phyloP scores from a whole-genome alignment of 768 basidiomycete genomes.

The Pisolithus orientalis region DNA sequence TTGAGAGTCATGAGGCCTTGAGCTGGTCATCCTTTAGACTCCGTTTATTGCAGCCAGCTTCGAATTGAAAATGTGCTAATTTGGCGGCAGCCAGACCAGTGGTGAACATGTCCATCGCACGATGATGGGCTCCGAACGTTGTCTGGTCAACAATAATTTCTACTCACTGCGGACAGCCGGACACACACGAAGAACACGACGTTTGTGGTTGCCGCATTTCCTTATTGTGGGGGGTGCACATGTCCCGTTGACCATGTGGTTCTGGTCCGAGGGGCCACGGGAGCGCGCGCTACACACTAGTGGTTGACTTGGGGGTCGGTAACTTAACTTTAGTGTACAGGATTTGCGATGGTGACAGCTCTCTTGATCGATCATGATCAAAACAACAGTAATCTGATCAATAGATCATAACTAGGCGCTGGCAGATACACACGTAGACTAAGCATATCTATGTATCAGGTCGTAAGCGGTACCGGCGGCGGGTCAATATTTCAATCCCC shows the following conservation, averaged over 20 bases:
- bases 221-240: no score
- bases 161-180: no score
- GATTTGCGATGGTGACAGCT: constrained; percentile 17
- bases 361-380: constrained; percentile 32
- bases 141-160: no score
- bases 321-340: constrained; percentile 5
- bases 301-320: constrained; percentile 2
- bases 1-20: neutral
- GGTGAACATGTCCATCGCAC: neutral
- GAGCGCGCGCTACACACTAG: neutral
- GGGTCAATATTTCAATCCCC: neutral
- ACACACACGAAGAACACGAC: no score
- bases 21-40: constrained; percentile 4
- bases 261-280: no score
- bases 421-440: constrained; percentile 5
- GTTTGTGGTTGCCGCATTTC: no score
- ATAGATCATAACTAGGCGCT: constrained; percentile 2
- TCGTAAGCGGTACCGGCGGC: neutral
- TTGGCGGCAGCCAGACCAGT: constrained; percentile 15
- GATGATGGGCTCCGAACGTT: neutral
- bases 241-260: no score
- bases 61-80: constrained; percentile 24
- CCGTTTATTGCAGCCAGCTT: constrained; percentile 16
- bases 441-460: neutral
- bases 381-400: constrained; percentile 12